These are phyloP conservation scores for Cyberlindnera amylophila DNA, from an alignment of 805 yeast genomes.

Conservation along the genomic window DNA sequence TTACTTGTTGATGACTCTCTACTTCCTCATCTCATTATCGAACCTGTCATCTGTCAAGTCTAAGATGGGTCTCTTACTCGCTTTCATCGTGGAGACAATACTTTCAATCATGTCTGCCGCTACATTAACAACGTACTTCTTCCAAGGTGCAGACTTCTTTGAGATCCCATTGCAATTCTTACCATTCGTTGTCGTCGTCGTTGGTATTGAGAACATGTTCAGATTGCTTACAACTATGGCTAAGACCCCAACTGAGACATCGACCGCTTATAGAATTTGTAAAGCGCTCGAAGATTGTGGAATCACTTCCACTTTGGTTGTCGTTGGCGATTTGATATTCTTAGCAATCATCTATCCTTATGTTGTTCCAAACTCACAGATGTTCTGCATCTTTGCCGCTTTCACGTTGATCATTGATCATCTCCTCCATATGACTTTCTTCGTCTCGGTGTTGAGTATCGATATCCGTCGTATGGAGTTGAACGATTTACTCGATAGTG, in stretches of 20 bases:
- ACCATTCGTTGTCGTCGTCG: slow-evolving; percentile 38
- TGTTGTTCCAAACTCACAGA: slow-evolving; percentile 32
- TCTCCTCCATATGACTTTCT: slow-evolving; percentile 57
- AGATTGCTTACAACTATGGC: slow-evolving; percentile 40
- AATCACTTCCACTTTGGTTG: slow-evolving; percentile 35
- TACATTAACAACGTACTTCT: slow-evolving; percentile 38
- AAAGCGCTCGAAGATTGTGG: slow-evolving; percentile 35
- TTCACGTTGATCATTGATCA: slow-evolving; percentile 55
- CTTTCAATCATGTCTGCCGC: slow-evolving; percentile 41
- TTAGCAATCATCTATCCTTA: slow-evolving; percentile 29
- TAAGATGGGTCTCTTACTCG: slow-evolving; percentile 41
- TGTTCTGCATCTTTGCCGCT: slow-evolving; percentile 43
- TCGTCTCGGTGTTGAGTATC: slow-evolving; percentile 60
- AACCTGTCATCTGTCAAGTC: slow-evolving; percentile 43
- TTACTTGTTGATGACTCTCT: slow-evolving; percentile 30
- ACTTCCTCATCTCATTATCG: slow-evolving; percentile 35
- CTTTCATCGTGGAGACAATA: slow-evolving; percentile 38
- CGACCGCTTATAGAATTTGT: slow-evolving; percentile 36
- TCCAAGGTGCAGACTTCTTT: slow-evolving; percentile 31
- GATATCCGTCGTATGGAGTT: slow-evolving; percentile 64
- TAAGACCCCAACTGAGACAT: slow-evolving; percentile 38
- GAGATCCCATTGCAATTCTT: slow-evolving; percentile 39
- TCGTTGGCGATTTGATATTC: slow-evolving; percentile 27
- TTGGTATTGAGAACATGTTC: slow-evolving; percentile 46
- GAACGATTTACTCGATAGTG: slow-evolving; percentile 41